Base-by-base conservation (phyloP, 164 flowering plant genomes). In the Sextonia rubra region DNA sequence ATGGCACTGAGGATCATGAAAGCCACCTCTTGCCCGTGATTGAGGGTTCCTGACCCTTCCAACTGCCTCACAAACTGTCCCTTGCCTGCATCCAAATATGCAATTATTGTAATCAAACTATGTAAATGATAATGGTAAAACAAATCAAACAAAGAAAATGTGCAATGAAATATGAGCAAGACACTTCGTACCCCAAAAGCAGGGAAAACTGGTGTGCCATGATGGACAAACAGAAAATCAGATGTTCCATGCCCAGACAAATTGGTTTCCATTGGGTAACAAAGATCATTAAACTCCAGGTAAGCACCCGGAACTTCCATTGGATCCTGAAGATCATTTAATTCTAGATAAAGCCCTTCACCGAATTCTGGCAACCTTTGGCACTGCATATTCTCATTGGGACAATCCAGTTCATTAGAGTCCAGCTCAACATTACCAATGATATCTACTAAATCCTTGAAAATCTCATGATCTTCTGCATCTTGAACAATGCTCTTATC, bases 381-480 rank as follows among this genome's bases (percentile, higher is more conserved):
- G 69, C 11, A 11, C 15, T 23, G 47, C 29, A n/a, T 47, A 58
- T 66, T 4, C 4, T 66, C 69, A 67, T 22, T 17, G 60, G 60
- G 22, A 56, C n/a, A 55, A 52, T 27, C 65, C n/a, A 65, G 1
- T 32, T 56, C 63, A 22, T 55, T 71, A 17, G 18, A 71, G 15
- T n/a, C 15, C n/a, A 56, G 66, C 66, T 63, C 67, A 24, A 60
- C 49, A 23, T 22, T 32, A 49, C 64, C 44, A 68, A 37, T 70
- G 62, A 84, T 72, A 75, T 81, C 84, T 44, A 37, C 81, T 75
- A 83, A 76, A 32, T 60, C 85, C 64, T 69, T 47, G 68, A 44
- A 83, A 63, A 79, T 74, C 73, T 77, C 84, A 69, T 56, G 26
- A 48, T 64, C 23, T 15, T 3, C 49, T 44, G 12, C 37, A 20